Base-by-base conservation (phyloP, 2,329 filamentous ascomycete species). In the Talaromyces sp. region DNA sequence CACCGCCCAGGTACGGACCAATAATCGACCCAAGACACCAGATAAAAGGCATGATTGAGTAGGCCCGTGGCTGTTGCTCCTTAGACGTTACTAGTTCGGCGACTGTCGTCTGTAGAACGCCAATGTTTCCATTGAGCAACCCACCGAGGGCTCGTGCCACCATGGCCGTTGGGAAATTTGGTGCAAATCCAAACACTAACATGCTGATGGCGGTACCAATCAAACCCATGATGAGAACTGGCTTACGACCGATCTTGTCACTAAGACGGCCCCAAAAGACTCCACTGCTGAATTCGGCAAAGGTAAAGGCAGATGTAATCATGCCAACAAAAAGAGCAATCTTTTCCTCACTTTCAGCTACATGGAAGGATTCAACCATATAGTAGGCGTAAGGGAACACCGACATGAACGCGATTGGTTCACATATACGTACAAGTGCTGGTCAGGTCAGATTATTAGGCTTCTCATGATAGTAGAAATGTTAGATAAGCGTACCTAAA, bases 341-440 rank as follows among this genome's bases (percentile, higher is more conserved):
- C 73, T 90, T 87, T 70, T 84, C 87, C 66, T 89, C 82, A 72
- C 92, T 87, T 54, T 91, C 82, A 66, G 92, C 91, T 73, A 96
- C 88, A 71, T 90, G 83, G 78, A 98, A 98, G 65, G 92, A 92
- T 71, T 92, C 84, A 69, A 98, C 89, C 95, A 99, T 98, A 81
- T 90, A 93, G 81, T 96, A 98, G 69, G 96, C 92, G 77, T 98
- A 99, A 1, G 95, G 95, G 75, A 99, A 98, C 69, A 98, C 97
- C 60, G 93, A 97, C 92, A 97, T 98, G 83, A 99, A 98, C 5
- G 95, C 95, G 76, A 99, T 98, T 59, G 95, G 95, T 76, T 99
- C 95, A 82, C 92, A 97, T 81, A 99, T 93, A 73, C 95, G 89
- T 79, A 93, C 96, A 72, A 96, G 83, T 52, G 92, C 93, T 96